Base-by-base conservation (phyloP, 768 basidiomycete genomes). In the Galerina marginata region DNA sequence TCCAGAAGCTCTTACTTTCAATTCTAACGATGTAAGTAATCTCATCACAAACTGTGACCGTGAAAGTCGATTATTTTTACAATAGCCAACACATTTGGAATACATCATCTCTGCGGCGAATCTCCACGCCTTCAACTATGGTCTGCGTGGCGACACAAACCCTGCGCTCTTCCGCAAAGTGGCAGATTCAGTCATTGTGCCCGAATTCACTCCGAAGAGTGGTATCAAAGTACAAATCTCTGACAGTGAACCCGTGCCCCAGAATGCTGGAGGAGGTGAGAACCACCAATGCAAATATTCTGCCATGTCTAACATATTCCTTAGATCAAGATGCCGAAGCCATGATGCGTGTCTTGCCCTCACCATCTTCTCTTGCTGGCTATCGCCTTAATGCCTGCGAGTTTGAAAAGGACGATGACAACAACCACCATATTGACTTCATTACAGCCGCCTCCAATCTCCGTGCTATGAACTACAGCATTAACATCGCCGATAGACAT, bases 391-490 rank as follows among this genome's bases (percentile, higher is more conserved):
- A 81, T 53, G 93, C 96, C 2, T 96, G 96, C 51, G 95, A 97
- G 69, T 99, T 99, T 65, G 97, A 99, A 82, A 99, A 99, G 79
- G 97, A 99, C 70, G 96, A 99, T 68, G 97, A 99, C 71, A 86
- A 91, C 52, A 99, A 99, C 77, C 87, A 92, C 77, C 97, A 99
- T 76, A 98, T 99, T 71, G 97, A 96, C 77, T 98, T 99, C 77
- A 96, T 99, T 76, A 98, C 96, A 38, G 92, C 97, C 7, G 93
- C 96, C 6, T 97, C 95, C 51, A 99, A 99, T 79, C 83, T 98
- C 55, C 92, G 97, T 38, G 97, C 97, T 6, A 84, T 87, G 79
- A 99, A 99, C 78, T 99, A 99, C 77, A 89, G 80, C 60, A 99
- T 99, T 69, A 83, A 84, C 50, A 78, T 83, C 16, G 94, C 96